Conservation (phyloP, 2,329 filamentous ascomycete genomes). For the Fonsecaea erecta region DNA sequence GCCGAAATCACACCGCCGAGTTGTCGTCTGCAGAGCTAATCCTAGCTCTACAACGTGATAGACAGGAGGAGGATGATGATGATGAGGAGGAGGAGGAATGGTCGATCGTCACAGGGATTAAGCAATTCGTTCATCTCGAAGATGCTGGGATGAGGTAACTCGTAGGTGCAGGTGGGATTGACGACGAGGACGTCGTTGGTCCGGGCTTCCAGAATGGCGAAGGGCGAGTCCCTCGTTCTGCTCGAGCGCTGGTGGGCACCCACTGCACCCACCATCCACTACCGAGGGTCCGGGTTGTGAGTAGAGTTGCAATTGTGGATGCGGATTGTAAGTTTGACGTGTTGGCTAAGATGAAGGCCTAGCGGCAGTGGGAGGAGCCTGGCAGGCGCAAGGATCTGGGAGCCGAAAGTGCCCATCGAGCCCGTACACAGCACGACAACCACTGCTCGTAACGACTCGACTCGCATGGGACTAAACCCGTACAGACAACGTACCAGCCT, state of each 20-base stretch:
- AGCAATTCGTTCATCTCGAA: conserved; percentile 12
- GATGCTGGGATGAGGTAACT: not conserved
- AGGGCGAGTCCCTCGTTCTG: not conserved
- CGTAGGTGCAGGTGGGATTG: not conserved
- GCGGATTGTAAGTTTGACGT: conserved; percentile 3
- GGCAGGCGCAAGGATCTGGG: conserved; percentile 11
- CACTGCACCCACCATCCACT: not conserved
- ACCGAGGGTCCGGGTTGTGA: not conserved
- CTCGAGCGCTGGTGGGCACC: not conserved
- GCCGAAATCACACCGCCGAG: not conserved
- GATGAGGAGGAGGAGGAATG: not conserved
- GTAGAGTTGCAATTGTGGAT: conserved; percentile 13
- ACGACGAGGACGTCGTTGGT: not conserved
- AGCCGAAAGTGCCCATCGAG: conserved; percentile 18
- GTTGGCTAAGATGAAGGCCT: conserved; percentile 1
- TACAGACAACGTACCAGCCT: conserved; percentile 1
- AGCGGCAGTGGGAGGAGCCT: not conserved
- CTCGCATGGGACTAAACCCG: conserved; percentile 15
- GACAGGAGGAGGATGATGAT: not conserved
- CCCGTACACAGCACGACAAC: not conserved
- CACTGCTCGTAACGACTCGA: conserved; percentile 14
- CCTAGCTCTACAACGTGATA: not conserved
- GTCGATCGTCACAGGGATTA: not conserved
- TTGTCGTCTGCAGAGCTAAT: not conserved
- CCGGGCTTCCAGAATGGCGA: not conserved